Percentiles rank a stretch among this genome's conserved stretches.
These are phyloP conservation scores for Aspergillus sp. DNA, from an alignment of 2,329 filamentous ascomycete species.

Conservation along the genomic window DNA sequence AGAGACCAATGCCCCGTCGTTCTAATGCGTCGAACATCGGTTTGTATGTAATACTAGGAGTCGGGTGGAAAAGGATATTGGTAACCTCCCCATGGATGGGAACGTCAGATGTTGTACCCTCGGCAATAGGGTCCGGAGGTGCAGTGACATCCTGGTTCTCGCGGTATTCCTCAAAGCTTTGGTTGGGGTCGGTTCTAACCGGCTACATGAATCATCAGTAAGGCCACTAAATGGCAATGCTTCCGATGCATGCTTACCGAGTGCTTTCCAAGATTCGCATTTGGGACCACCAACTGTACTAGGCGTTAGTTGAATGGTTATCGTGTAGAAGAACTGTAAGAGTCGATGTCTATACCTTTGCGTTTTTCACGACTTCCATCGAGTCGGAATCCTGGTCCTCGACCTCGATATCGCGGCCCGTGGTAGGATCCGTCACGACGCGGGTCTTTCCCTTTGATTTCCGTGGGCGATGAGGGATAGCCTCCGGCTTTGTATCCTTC, in stretches of 20 bases:
- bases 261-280: conserved; percentile 77
- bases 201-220: conserved; percentile 39
- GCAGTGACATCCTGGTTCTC: conserved; percentile 84
- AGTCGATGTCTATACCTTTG: conserved; percentile 52
- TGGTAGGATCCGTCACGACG: conserved; percentile 80
- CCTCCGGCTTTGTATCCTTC: conserved; percentile 11
- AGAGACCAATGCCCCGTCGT: conserved; percentile 68
- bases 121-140: conserved; percentile 79
- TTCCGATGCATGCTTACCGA: conserved; percentile 49
- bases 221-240: background rate
- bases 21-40: conserved; percentile 80
- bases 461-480: conserved; percentile 48
- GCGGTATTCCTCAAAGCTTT: conserved; percentile 77
- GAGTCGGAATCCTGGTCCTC: conserved; percentile 73
- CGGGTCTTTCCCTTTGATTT: conserved; percentile 49
- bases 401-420: conserved; percentile 80
- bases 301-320: background rate
- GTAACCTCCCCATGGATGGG: conserved; percentile 96
- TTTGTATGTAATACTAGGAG: conserved; percentile 83
- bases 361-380: conserved; percentile 68
- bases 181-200: conserved; percentile 66
- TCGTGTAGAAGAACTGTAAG: background rate
- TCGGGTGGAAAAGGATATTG: conserved; percentile 93
- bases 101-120: conserved; percentile 84
- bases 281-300: conserved; percentile 73